Conservation (phyloP, 2,329 filamentous ascomycete species). For the Zasmidium cellare region DNA sequence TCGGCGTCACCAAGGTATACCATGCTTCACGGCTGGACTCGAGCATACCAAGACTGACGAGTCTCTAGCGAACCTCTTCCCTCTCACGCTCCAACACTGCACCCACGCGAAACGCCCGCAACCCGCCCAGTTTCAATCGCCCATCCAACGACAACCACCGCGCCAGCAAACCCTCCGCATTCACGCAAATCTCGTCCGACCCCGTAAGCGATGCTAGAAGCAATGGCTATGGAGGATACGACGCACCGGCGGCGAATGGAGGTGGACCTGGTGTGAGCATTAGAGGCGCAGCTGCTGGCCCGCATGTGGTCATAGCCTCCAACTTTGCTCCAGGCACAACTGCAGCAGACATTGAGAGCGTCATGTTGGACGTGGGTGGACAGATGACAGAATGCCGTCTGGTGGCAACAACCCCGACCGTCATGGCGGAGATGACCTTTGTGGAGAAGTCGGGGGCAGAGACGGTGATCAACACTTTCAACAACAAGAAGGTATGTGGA, state of each 20-base stretch:
- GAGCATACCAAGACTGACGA: neutral
- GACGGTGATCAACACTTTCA: constrained; percentile 71
- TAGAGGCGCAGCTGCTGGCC: constrained; percentile 64
- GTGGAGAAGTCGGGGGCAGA: constrained; percentile 71
- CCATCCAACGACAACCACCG: constrained; percentile 34
- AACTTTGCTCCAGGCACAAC: constrained; percentile 84
- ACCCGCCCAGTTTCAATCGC: constrained; percentile 14
- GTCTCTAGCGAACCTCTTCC: constrained; percentile 27
- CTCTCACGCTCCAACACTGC: constrained; percentile 26
- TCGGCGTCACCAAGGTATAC: constrained; percentile 70
- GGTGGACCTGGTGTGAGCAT: constrained; percentile 62
- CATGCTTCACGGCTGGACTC: neutral
- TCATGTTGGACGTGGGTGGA: constrained; percentile 65
- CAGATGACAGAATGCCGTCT: constrained; percentile 67
- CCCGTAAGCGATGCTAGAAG: constrained; percentile 27
- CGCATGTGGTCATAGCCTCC: constrained; percentile 71
- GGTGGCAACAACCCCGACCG: constrained; percentile 66
- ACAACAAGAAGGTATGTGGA: constrained; percentile 70
- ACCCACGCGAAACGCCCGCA: constrained; percentile 20
- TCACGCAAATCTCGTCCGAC: constrained; percentile 38
- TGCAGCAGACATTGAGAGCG: constrained; percentile 78
- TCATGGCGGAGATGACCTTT: constrained; percentile 78
- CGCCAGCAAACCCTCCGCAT: constrained; percentile 42
- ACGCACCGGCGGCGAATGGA: constrained; percentile 25
- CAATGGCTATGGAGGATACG: constrained; percentile 32